Evolutionary conservation across 805 yeast species (phyloP), one percentile per base, ranked within the genome.

Genomic region (Saccharomycopsis schoenii): DNA sequence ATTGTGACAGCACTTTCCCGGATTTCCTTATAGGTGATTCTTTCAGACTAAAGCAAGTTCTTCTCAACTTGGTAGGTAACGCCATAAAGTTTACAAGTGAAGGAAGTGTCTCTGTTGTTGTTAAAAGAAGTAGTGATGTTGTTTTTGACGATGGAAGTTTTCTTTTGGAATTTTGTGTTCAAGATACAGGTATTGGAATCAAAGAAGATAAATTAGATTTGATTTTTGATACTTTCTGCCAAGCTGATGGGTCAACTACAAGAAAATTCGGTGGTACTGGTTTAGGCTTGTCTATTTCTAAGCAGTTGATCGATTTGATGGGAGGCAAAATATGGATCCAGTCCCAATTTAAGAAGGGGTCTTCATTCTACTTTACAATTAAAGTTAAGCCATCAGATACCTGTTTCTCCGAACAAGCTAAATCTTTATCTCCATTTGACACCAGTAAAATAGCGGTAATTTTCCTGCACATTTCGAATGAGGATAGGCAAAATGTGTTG

Each of bases 251-350:
- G 51, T 88, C 96, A 4, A 89, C 96, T 1, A 89, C 96, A 1
- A 81, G 96, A 71, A 89, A 89, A 72, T 90, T 89, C 71, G 97
- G 96, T 68, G 97, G 97, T 68, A 90, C 96, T 2, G 97, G 97
- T 65, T 77, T 89, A 55, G 97, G 97, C 17, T 77, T 89, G 60
- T 88, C 96, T 2, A 89, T 89, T 71, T 90, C 96, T 10, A 89
- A 88, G 71, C 90, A 89, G 68, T 79, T 89, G 67, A 89, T 90
- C 68, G 92, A 88, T 68, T 78, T 89, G 65, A 89, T 90, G 96
- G 96, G 96, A 52, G 97, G 96, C 70, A 93, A 87, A 65, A 89
- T 89, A 64, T 89, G 96, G 96, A 96, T 90, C 34, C 82, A 88
- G 24, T 88, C 96, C 0, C 80, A 79, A 63, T 88, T 84, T 69